These are phyloP conservation scores for Pythium dissotocum DNA, from an alignment of 352 stramenopile genomes.

Conservation along the genomic window DNA sequence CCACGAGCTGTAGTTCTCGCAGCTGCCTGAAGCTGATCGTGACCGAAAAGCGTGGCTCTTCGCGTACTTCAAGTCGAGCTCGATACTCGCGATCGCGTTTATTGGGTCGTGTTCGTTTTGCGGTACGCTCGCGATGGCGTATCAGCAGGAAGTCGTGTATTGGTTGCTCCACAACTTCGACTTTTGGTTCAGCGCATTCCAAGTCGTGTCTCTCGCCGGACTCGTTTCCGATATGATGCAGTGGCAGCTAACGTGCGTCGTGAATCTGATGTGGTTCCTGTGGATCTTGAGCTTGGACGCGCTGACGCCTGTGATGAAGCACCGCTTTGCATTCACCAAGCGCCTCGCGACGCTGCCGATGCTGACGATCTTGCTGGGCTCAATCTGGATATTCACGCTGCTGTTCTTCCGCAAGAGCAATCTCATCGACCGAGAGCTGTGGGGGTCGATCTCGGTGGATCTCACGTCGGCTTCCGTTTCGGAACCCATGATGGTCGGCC, in stretches of 20 bases:
- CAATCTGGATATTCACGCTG: neutral
- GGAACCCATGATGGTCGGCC: neutral
- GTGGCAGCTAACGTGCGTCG: neutral
- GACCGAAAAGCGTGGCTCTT: neutral
- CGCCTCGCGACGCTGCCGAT: neutral
- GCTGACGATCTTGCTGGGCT: neutral
- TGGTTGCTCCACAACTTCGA: conserved; percentile 17
- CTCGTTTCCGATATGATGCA: conserved; percentile 10
- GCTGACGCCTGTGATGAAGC: conserved; percentile 12
- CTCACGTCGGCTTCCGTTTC: neutral
- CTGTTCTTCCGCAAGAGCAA: neutral
- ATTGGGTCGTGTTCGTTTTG: neutral
- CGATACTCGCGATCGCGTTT: neutral
- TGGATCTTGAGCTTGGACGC: conserved; percentile 15
- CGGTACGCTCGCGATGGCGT: neutral
- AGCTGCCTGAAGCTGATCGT: neutral
- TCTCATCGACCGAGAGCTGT: neutral
- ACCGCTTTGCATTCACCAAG: neutral
- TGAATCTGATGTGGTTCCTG: conserved; percentile 5
- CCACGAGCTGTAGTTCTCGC: neutral
- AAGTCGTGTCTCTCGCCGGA: neutral
- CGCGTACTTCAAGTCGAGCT: neutral
- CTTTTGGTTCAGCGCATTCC: conserved; percentile 10
- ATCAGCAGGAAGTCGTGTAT: conserved; percentile 16
- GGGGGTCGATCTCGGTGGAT: neutral